Base-by-base conservation (phyloP, 805 yeast species). In the Wickerhamiella cacticola region DNA sequence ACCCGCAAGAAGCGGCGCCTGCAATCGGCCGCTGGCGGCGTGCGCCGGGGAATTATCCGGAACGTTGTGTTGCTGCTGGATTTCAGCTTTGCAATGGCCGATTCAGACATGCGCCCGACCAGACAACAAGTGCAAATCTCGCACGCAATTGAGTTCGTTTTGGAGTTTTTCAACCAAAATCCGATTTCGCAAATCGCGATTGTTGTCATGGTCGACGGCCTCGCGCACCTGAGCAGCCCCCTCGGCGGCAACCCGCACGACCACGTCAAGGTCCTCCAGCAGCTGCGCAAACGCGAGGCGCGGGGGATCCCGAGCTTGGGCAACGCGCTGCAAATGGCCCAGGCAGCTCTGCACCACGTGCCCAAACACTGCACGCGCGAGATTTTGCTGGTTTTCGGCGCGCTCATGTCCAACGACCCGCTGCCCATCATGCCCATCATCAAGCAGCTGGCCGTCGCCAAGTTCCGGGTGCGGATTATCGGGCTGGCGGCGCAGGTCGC, bases 401-500 rank as follows among this genome's bases (percentile, higher is more conserved):
- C 96, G 0, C 69, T 89, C 26, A 78, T 89, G 54, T 81, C 95
- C 1, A 78, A 87, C n/a, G 98, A 89, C 60, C 97, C 98, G 0
- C 95, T 96, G n/a, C 94, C 89, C 61, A 85, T 89, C 43, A 94
- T 85, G 62, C 78, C 78, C 55, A 88, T 96, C 0, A 80, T 88
- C 16, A 72, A 71, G 46, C 74, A 77, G 7, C 66, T 92, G 18
- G 88, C 82, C 1, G 71, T 72, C 47, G 95, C 85, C 55, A 75
- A 77, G 41, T 76, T 92, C 29, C 74, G 89, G 48, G 95, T 85
- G 6, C 77, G 85, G 48, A 82, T 92, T 13, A 83, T 89, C 48
- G 98, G 98, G 0, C 71, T 89, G 12, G 82, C 95, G 1, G 97
- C 97, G 0, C 89, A 85, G 60, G 96, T 92, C 15, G 92, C 96